Conservation (phyloP, 2,329 filamentous ascomycete genomes). For the Trichoderma aggressivum region DNA sequence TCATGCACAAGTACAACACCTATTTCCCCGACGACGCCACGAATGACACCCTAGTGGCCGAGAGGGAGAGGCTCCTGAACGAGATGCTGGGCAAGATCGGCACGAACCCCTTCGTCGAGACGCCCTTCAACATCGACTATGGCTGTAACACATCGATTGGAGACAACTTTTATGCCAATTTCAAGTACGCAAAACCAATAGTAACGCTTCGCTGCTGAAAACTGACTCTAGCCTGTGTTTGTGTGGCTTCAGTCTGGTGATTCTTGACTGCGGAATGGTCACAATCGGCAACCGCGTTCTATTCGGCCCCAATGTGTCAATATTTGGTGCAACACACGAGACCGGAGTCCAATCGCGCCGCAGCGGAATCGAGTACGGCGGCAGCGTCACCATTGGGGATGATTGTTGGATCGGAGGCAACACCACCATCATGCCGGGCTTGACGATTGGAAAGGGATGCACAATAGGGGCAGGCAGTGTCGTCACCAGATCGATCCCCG, state of each 20-base stretch:
- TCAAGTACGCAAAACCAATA: slow-evolving; percentile 28
- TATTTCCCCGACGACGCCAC: slow-evolving; percentile 50
- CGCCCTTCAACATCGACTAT: slow-evolving; percentile 61
- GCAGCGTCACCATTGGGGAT: slow-evolving; percentile 46
- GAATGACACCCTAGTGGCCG: slow-evolving; percentile 35
- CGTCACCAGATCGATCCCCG: slow-evolving; percentile 48
- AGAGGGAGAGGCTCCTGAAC: slow-evolving; percentile 45
- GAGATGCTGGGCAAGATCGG: slow-evolving; percentile 50
- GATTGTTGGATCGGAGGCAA: slow-evolving; percentile 56
- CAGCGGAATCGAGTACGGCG: slow-evolving; percentile 46
- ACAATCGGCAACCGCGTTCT: slow-evolving; percentile 67
- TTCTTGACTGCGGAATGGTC: slow-evolving; percentile 71
- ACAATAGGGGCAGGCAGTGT: slow-evolving; percentile 50
- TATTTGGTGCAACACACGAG: slow-evolving; percentile 71
- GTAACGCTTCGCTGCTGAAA: not conserved
- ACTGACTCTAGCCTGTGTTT: not conserved
- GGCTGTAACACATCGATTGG: slow-evolving; percentile 63
- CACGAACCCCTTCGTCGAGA: slow-evolving; percentile 55
- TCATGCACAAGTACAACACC: slow-evolving; percentile 57
- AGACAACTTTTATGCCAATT: slow-evolving; percentile 60
- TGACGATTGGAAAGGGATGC: slow-evolving; percentile 50
- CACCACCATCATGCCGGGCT: slow-evolving; percentile 48
- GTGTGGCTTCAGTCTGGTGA: slow-evolving; percentile 44
- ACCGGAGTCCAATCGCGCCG: slow-evolving; percentile 53
- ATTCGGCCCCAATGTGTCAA: slow-evolving; percentile 67